Percentiles rank a stretch among this genome's conserved stretches.
These are phyloP conservation scores for Stachybotrys chlorohalonatus DNA, from an alignment of 2,329 filamentous ascomycete genomes.

Conservation along the genomic window DNA sequence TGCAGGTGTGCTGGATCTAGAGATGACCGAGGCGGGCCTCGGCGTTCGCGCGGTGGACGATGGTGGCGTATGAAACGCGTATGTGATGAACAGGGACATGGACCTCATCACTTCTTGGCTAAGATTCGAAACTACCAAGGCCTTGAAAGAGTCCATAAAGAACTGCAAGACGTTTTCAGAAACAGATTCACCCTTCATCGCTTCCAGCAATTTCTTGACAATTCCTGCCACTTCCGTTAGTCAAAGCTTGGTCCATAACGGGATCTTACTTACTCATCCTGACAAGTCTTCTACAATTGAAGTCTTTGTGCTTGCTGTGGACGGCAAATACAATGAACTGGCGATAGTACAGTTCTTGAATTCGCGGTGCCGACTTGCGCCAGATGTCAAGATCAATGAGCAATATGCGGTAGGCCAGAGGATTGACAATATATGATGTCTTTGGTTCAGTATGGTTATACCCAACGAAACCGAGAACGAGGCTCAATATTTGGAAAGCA, in stretches of 20 bases:
- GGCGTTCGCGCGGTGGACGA: constrained; percentile 42
- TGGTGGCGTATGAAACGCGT: constrained; percentile 61
- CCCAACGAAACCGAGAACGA: constrained; percentile 79
- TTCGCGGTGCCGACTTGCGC: constrained; percentile 66
- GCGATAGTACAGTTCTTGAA: constrained; percentile 84
- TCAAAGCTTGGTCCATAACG: background rate
- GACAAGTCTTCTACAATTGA: constrained; percentile 78
- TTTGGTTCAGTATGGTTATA: constrained; percentile 73
- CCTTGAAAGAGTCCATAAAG: constrained; percentile 71
- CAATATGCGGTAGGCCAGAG: constrained; percentile 83
- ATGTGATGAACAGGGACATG: constrained; percentile 86
- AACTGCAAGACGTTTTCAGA: constrained; percentile 61
- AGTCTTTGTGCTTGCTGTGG: constrained; percentile 85
- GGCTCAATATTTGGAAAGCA: constrained; percentile 57
- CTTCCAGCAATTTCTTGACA: constrained; percentile 81
- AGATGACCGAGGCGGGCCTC: constrained; percentile 29
- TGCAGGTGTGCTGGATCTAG: constrained; percentile 30
- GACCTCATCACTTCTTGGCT: constrained; percentile 80
- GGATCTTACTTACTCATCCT: constrained; percentile 66
- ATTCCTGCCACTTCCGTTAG: constrained; percentile 50
- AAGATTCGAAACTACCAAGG: constrained; percentile 70
- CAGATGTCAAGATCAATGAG: constrained; percentile 91
- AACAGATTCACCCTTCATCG: constrained; percentile 77
- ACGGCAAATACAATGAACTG: constrained; percentile 84
- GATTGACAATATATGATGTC: constrained; percentile 91